A percentile compares a stretch with the other conserved stretches of the same genome.
Conservation (phyloP, 352 stramenopile species). For the Phytophthora hibernalis region DNA sequence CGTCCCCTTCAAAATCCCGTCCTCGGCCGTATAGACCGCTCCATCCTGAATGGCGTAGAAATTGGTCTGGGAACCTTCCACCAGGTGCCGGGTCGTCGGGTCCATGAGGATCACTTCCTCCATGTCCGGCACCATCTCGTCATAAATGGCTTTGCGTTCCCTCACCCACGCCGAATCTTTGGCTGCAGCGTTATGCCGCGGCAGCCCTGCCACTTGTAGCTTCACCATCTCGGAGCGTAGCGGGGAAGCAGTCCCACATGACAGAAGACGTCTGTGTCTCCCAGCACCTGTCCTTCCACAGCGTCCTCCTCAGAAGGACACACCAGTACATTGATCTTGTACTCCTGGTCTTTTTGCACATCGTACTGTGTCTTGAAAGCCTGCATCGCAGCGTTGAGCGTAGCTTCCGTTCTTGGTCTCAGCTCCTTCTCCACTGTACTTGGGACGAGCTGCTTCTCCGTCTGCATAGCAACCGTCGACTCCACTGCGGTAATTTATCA, state of each 20-base stretch:
- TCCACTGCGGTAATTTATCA: conserved; percentile 51
- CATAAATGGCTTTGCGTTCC: too few relatives aligned
- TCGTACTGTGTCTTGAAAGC: conserved; percentile 60
- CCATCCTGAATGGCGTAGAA: too few relatives aligned
- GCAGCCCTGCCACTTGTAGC: too few relatives aligned
- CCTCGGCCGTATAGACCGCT: too few relatives aligned
- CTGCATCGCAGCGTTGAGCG: conserved; percentile 72
- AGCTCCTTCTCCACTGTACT: conserved; percentile 52
- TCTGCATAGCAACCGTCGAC: conserved; percentile 74
- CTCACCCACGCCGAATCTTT: too few relatives aligned
- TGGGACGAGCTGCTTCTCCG: conserved; percentile 25
- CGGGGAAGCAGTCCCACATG: conserved; percentile 75
- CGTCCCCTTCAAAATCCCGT: too few relatives aligned
- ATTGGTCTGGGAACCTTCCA: too few relatives aligned
- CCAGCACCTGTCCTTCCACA: conserved; percentile 24
- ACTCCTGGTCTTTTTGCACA: conserved; percentile 62
- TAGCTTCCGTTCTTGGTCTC: conserved; percentile 63
- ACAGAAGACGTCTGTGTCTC: conserved; percentile 66
- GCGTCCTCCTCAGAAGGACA: conserved; percentile 43
- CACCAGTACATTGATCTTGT: conserved; percentile 86
- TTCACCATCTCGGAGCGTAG: too few relatives aligned
- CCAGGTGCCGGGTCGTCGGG: too few relatives aligned
- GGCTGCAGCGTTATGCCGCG: too few relatives aligned
- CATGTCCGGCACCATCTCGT: too few relatives aligned
- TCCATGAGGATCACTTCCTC: too few relatives aligned